Evolutionary conservation across 345 rosid genomes (phyloP).

Genomic region (Psidium guajava): DNA sequence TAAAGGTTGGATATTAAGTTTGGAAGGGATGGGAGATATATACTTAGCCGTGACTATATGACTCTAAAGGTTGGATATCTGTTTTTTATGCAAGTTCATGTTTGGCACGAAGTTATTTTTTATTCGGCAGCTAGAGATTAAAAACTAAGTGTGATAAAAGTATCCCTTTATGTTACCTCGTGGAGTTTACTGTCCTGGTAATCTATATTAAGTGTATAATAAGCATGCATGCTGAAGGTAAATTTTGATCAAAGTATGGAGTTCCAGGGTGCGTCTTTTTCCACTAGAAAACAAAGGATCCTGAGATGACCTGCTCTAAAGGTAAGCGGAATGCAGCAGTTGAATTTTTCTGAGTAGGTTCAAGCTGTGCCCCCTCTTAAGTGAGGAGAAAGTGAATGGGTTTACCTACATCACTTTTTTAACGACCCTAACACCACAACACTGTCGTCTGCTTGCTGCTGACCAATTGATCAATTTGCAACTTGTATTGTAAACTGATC

Average conservation of each 20-base stretch:
- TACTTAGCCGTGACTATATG: slow-evolving; percentile 99
- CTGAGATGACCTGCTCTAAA: background rate
- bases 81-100: background rate
- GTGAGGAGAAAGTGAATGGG: background rate
- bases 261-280: background rate
- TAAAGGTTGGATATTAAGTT: slow-evolving; percentile 82
- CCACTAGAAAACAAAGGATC: background rate
- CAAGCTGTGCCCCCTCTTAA: background rate
- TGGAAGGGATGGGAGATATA: slow-evolving; percentile 76
- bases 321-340: background rate
- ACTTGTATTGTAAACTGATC: background rate
- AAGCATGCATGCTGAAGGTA: background rate
- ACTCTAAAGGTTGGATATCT: slow-evolving; percentile 73
- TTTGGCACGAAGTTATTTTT: background rate
- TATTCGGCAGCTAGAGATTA: background rate
- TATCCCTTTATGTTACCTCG: background rate
- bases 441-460: background rate
- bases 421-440: background rate
- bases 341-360: background rate
- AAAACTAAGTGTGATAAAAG: background rate
- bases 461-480: background rate
- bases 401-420: background rate
- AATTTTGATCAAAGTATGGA: background rate
- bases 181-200: background rate
- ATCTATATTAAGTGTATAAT: background rate